phyloP scores from a whole-genome alignment of 306 rosid genomes.

The Abrus pulchellus region DNA sequence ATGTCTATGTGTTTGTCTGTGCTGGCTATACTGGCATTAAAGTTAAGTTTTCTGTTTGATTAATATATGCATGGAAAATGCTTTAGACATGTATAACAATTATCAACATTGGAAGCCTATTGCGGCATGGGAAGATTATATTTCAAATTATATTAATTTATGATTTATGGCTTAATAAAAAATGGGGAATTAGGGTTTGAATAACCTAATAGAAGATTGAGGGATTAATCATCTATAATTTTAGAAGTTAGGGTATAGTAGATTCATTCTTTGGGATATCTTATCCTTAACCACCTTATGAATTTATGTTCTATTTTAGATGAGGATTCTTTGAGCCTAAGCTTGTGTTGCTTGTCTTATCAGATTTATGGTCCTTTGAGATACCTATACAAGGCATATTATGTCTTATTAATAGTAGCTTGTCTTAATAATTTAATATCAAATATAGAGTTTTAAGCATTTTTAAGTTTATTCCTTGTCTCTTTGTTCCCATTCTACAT shows the following conservation, averaged over 20 bases:
- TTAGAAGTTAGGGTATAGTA: not conserved
- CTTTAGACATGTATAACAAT: not conserved
- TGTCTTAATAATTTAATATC: not conserved
- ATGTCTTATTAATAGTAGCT: not conserved
- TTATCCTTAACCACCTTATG: not conserved
- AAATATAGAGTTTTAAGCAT: not conserved
- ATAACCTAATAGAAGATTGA: not conserved
- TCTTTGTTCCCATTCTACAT: not conserved
- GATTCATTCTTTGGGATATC: not conserved
- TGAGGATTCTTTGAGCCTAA: not conserved
- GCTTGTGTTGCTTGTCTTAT: conserved; percentile 4
- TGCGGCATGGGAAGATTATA: not conserved
- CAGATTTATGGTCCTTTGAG: conserved; percentile 11
- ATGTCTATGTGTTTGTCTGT: conserved; percentile 7
- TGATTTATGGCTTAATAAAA: not conserved
- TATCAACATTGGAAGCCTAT: not conserved
- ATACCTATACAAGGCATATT: conserved; percentile 8
- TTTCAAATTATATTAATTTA: not conserved
- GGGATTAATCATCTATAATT: not conserved
- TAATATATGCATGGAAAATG: not conserved
- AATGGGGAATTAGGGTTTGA: not conserved
- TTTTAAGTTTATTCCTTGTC: conserved; percentile 24
- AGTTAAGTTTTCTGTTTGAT: conserved; percentile 17
- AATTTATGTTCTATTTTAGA: not conserved
- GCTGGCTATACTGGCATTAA: conserved; percentile 21